A percentile compares a stretch with the other conserved stretches of the same genome.
phyloP scores from a whole-genome alignment of 768 basidiomycete genomes.

The Mycena albidolilacea region DNA sequence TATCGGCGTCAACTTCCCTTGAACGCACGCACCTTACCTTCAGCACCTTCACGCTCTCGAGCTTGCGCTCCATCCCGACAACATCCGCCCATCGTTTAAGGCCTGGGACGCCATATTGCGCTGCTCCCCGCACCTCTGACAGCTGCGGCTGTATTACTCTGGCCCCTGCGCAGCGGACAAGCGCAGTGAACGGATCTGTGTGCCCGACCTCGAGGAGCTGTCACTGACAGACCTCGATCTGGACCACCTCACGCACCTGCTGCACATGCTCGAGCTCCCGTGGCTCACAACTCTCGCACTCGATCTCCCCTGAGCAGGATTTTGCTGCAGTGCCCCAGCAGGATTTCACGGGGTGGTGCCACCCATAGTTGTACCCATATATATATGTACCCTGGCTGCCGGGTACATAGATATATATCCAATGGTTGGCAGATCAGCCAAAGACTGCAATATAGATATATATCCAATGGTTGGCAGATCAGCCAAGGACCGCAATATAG shows the following conservation, averaged over 20 bases:
- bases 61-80: constrained; percentile 73
- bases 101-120: constrained; percentile 71
- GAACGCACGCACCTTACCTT: constrained; percentile 67
- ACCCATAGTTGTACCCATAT: too few species aligned
- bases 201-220: constrained; percentile 60
- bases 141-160: constrained; percentile 70
- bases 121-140: constrained; percentile 61
- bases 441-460: too few species aligned
- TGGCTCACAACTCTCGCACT: constrained; percentile 60
- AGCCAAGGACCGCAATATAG: too few species aligned
- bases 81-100: constrained; percentile 68
- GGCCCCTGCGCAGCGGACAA: constrained; percentile 57
- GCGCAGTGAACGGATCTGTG: constrained; percentile 47
- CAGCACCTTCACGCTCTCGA: constrained; percentile 65
- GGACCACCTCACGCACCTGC: constrained; percentile 63
- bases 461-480: too few species aligned
- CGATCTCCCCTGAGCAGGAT: constrained; percentile 69
- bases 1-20: constrained; percentile 77
- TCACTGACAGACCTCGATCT: constrained; percentile 70
- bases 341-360: constrained; percentile 66
- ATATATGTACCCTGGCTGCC: too few species aligned
- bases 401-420: too few species aligned
- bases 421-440: too few species aligned
- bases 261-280: constrained; percentile 64
- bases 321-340: constrained; percentile 63